Base-by-base conservation (phyloP, 352 stramenopile genomes). In the Globisporangium carolinianum region DNA sequence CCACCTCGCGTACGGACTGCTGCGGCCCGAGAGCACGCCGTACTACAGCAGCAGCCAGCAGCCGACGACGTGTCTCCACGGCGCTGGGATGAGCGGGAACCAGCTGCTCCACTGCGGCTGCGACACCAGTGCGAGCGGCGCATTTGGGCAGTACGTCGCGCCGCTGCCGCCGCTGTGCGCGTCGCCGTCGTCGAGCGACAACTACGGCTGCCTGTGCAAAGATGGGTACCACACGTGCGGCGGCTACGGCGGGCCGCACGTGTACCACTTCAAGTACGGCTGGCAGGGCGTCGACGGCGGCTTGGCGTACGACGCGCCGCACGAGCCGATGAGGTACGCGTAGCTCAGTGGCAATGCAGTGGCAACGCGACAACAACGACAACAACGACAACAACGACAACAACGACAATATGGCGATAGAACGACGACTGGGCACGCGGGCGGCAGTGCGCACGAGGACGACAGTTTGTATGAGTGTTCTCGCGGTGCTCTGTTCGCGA, bases 201-300 rank as follows among this genome's bases (percentile, higher is more conserved):
- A 76, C 51, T 91, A 83, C 62, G 79, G 76, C 38, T 75, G 81
- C 61, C 67, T 69, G 61, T 87, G 79, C 60, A 83, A 75, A 59
- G 68, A 74, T 47, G 70, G 65, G 41, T 87, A 85, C 61, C 71
- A 83, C 52, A 71, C 75, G 24, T 86, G 71, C 41, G 70, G 72
- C 47, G 37, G 47, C 51, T 47, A 55, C 46, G 73, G 75, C 6
- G 48, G 48, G 3, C 75, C 77, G 37, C 72, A 77, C 50, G 82
- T 91, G 39, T 89, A 91, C 63, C 82, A 89, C 63, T 91, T 85
- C 65, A 89, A 91, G 65, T 89, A 89, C 61, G 82, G 82, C 51
- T 91, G 82, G 82, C 79, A 91, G 59, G 76, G 72, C 32, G 70
- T 85, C 49, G 81, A 83, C 47, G 51, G 51, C 6, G 57, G 70